Conservation (phyloP, 73 alveolate genomes). For the Tetrahymena elliotti region DNA sequence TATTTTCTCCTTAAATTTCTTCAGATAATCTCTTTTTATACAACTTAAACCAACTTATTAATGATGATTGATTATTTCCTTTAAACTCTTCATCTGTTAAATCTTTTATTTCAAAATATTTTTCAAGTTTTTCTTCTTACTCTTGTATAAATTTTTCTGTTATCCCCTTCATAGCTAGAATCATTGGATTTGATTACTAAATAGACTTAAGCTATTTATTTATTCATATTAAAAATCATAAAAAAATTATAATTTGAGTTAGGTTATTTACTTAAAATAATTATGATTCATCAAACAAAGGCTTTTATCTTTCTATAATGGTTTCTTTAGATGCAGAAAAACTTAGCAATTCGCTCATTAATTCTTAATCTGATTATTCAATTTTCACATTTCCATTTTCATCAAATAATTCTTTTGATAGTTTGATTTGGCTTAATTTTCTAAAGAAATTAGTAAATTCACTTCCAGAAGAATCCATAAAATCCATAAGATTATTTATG, state of each 20-base stretch:
- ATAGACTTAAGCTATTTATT: background rate
- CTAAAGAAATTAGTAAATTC: slow-evolving; percentile 62
- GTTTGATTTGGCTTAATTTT: background rate
- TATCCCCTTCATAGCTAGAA: background rate
- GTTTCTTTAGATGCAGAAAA: slow-evolving; percentile 42
- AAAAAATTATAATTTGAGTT: background rate
- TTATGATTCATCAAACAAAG: background rate
- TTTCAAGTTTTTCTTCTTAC: background rate
- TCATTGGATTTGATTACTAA: background rate
- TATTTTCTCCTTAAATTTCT: slow-evolving; percentile 9
- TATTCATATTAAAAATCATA: background rate
- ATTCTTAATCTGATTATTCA: slow-evolving; percentile 9
- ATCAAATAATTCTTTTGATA: background rate
- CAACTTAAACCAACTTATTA: slow-evolving; percentile 42
- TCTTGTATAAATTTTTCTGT: background rate
- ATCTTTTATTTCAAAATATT: background rate
- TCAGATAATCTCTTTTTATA: slow-evolving; percentile 30
- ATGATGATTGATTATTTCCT: background rate
- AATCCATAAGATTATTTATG: slow-evolving; percentile 13
- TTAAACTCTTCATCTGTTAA: slow-evolving; percentile 28
- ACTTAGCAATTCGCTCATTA: slow-evolving; percentile 4
- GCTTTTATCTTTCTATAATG: slow-evolving; percentile 5
- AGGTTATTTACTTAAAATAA: background rate
- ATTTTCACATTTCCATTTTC: slow-evolving; percentile 14
- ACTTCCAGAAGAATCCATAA: slow-evolving; percentile 33